Conservation (phyloP, 768 basidiomycete species). For the Suillus subalutaceus region DNA sequence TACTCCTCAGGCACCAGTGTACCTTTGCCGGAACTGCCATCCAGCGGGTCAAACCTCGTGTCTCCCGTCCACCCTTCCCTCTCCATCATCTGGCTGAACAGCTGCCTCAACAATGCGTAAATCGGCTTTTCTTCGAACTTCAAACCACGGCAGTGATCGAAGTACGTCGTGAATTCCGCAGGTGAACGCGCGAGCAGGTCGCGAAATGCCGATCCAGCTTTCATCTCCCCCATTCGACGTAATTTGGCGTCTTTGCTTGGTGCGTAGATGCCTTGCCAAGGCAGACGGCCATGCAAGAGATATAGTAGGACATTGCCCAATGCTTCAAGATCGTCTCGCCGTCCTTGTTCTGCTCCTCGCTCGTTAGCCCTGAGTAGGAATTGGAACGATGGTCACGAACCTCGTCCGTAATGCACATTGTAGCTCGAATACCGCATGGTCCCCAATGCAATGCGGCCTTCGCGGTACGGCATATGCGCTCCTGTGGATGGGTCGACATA, state of each 20-base stretch:
- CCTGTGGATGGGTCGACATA: slow-evolving; percentile 17
- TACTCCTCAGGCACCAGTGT: background rate
- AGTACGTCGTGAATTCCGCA: slow-evolving; percentile 16
- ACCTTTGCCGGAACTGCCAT: background rate
- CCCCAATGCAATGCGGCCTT: slow-evolving; percentile 16
- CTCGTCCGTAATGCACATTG: slow-evolving; percentile 18
- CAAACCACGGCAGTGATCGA: slow-evolving; percentile 19
- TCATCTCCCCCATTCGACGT: slow-evolving; percentile 20
- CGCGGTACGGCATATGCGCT: slow-evolving; percentile 18
- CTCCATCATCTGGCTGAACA: slow-evolving; percentile 14
- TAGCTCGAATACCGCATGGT: slow-evolving; percentile 13
- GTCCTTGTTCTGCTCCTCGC: slow-evolving; percentile 18
- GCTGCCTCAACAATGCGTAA: slow-evolving; percentile 18
- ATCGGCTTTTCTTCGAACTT: slow-evolving; percentile 24
- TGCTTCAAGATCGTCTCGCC: slow-evolving; percentile 28
- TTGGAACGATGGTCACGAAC: slow-evolving; percentile 6
- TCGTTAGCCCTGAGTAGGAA: background rate
- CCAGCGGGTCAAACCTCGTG: background rate
- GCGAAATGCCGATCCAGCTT: background rate
- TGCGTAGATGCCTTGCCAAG: slow-evolving; percentile 24
- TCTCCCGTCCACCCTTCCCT: slow-evolving; percentile 1
- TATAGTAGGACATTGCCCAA: slow-evolving; percentile 23
- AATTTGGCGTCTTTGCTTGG: slow-evolving; percentile 8
- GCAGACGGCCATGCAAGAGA: slow-evolving; percentile 25
- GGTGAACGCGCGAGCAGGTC: background rate